These are phyloP conservation scores for Cercophora sp. DNA, from an alignment of 495 filamentous ascomycete species.

Conservation along the genomic window DNA sequence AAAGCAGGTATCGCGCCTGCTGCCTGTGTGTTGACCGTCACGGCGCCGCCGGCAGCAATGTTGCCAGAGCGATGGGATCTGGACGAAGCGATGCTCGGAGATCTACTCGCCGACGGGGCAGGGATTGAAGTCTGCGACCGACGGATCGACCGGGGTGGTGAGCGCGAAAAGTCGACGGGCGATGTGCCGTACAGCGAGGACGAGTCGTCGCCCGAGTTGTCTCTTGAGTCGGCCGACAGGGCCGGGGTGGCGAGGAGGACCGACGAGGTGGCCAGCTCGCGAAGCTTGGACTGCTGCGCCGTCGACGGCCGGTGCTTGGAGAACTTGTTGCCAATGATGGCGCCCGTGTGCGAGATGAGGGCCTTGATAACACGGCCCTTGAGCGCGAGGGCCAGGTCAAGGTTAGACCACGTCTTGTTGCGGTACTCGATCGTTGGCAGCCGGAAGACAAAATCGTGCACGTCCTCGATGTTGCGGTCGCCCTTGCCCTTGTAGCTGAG, in stretches of 20 bases:
- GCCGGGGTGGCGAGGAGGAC: slow-evolving; percentile 44
- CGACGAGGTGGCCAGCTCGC: slow-evolving; percentile 70
- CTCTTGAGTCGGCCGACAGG: slow-evolving; percentile 29
- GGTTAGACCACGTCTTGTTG: slow-evolving; percentile 98
- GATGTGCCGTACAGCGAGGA: slow-evolving; percentile 43
- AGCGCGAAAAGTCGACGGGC: slow-evolving; percentile 48
- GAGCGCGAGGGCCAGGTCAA: slow-evolving; percentile 84
- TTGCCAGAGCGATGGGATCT: slow-evolving; percentile 33
- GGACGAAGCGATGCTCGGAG: slow-evolving; percentile 44
- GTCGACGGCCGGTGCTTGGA: slow-evolving; percentile 77
- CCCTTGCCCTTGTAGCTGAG: slow-evolving; percentile 95
- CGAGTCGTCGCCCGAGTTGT: slow-evolving; percentile 50
- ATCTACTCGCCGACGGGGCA: slow-evolving; percentile 36
- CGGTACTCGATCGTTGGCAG: slow-evolving; percentile 91
- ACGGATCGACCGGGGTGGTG: slow-evolving; percentile 41
- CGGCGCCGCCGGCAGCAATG: too few species aligned
- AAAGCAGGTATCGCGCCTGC: slow-evolving; percentile 30
- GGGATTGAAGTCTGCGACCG: slow-evolving; percentile 38
- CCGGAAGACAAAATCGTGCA: slow-evolving; percentile 96
- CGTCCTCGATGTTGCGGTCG: slow-evolving; percentile 90
- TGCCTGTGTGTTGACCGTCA: slow-evolving; percentile 18
- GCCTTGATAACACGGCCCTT: slow-evolving; percentile 94
- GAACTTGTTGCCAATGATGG: slow-evolving; percentile 96
- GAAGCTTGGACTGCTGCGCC: slow-evolving; percentile 70
- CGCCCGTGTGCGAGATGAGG: slow-evolving; percentile 89